Evolutionary conservation across 179 eudicot species (phyloP), one percentile per base, ranked within the genome.

Genomic region (Spergularia azorica): DNA sequence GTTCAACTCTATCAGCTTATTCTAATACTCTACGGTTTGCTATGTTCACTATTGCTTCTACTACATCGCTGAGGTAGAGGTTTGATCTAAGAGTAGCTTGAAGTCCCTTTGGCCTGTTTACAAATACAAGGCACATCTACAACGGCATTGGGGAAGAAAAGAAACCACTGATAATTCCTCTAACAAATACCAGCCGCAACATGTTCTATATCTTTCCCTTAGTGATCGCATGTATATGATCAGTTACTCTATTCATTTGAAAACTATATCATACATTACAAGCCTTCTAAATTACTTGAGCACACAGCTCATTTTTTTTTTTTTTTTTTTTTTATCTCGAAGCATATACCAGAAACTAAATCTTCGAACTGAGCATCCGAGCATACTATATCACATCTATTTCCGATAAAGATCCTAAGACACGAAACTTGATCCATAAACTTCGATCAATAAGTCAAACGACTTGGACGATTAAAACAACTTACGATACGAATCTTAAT

Each of bases 401-500:
- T 10, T 20, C 26, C 21, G 3, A 20, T 9, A 61, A 54, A 43
- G 55, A 43, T 67, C 70, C 17, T 8, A 66, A 17, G 21, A 16
- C 20, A 41, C 51, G 4, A 15, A 43, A 67, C 18, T n/a, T 6
- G 52, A 46, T 67, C 32, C 8, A 46, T 43, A 48, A 46, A 15
- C 32, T 48, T 8, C 17, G 9, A 3, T n/a, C 12, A 66, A 43
- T 43, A 4, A 43, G 48, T 43, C 48, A 43, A 5, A 0, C 8
- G 8, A 43, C 48, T 4, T 18, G 17, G 32, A 12, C 32, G 67
- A 63, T 63, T 26, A 26, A 63, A 26, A 10, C n/a, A 63, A 63
- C 4, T 9, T n/a, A 75, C 38, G 4, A 56, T 20, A 66, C 32
- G 57, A 64, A 70, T 70, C 72, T 64, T 63, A 65, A n/a, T 13